These are phyloP conservation scores for Aegilops speltoides DNA, from an alignment of 176 grass and related monocot genomes.

Conservation along the genomic window DNA sequence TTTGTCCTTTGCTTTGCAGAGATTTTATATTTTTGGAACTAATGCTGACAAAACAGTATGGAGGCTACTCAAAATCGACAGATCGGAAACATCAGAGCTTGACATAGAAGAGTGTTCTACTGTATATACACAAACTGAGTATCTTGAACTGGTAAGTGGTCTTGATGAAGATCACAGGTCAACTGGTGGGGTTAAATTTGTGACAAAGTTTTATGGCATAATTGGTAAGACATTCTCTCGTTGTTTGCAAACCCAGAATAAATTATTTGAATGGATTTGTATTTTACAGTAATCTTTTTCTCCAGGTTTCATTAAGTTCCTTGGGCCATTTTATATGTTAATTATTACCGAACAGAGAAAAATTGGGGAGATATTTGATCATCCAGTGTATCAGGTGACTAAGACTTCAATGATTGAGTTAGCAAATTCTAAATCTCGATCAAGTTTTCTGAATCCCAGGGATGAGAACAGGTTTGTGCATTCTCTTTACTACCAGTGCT, in stretches of 20 bases:
- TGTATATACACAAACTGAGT: slow-evolving; percentile 61
- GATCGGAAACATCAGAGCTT: slow-evolving; percentile 62
- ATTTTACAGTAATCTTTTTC: slow-evolving; percentile 20
- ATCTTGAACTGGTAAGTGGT: slow-evolving; percentile 45
- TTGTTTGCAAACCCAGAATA: neutral
- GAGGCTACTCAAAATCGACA: slow-evolving; percentile 81
- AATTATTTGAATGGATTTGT: neutral
- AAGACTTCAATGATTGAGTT: slow-evolving; percentile 67
- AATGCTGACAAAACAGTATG: slow-evolving; percentile 54
- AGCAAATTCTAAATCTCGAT: slow-evolving; percentile 50
- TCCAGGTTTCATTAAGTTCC: slow-evolving; percentile 89
- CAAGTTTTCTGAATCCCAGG: slow-evolving; percentile 40
- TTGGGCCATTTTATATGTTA: slow-evolving; percentile 93
- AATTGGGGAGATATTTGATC: slow-evolving; percentile 84
- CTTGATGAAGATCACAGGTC: slow-evolving; percentile 58
- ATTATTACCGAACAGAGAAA: slow-evolving; percentile 72
- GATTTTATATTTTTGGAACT: slow-evolving; percentile 80
- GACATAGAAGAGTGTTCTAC: slow-evolving; percentile 69
- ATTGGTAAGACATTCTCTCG: slow-evolving; percentile 46
- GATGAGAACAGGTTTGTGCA: slow-evolving; percentile 61
- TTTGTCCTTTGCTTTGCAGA: slow-evolving; percentile 51
- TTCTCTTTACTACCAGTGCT: neutral
- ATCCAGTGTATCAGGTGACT: slow-evolving; percentile 76
- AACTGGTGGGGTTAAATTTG: slow-evolving; percentile 86
- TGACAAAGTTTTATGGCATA: slow-evolving; percentile 88